Conservation (phyloP, 257 asterid species). For the Schizonepeta tenuifolia region DNA sequence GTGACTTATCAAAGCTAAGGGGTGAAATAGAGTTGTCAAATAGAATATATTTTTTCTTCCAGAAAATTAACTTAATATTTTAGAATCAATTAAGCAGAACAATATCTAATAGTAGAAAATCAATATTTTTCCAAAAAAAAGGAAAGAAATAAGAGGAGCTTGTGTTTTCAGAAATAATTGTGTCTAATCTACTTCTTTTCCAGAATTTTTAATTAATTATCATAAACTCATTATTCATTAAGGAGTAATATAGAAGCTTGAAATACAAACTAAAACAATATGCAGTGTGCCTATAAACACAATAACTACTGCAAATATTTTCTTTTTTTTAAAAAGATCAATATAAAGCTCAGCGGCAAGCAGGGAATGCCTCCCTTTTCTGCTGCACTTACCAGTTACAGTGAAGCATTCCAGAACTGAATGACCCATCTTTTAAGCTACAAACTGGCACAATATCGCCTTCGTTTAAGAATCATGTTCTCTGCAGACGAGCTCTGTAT, state of each 20-base stretch:
- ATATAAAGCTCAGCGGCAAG: not conserved
- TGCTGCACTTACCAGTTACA: slow-evolving; percentile 7
- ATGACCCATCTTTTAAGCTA: not conserved
- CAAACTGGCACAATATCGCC: not conserved
- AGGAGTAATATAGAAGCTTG: not conserved
- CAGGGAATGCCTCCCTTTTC: not conserved
- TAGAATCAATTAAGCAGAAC: too few species aligned
- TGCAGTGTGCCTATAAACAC: not conserved
- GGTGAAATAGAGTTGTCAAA: too few species aligned
- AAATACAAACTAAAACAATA: not conserved
- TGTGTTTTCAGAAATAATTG: too few species aligned
- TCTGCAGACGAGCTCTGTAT: not conserved
- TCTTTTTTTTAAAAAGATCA: not conserved
- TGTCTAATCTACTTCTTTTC: too few species aligned
- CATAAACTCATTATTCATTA: too few species aligned
- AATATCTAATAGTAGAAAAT: too few species aligned
- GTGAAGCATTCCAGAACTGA: not conserved
- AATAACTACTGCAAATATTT: not conserved
- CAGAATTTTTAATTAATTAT: too few species aligned
- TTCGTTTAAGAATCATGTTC: not conserved
- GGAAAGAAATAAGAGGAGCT: too few species aligned
- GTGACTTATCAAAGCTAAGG: too few species aligned
- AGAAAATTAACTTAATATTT: too few species aligned
- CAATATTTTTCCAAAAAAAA: too few species aligned
- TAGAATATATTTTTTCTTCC: too few species aligned